A percentile compares a stretch with the other conserved stretches of the same genome.
Evolutionary conservation across 495 filamentous ascomycete genomes (phyloP).

Genomic region (Xylaria flabelliformis): DNA sequence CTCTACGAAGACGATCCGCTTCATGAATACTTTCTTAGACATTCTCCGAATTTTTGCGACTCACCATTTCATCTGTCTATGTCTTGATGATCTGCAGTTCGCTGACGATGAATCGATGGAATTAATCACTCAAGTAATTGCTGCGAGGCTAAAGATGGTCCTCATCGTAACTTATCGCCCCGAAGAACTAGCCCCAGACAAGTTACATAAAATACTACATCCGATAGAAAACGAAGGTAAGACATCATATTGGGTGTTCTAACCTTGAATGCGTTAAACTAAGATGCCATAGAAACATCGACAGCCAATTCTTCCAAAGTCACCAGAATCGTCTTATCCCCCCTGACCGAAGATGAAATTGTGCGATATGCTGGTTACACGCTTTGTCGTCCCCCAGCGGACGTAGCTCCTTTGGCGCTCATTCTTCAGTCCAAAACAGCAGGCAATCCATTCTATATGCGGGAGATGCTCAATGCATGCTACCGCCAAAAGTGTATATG

Average conservation of each 20-base stretch:
- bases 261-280: slow-evolving; percentile 36
- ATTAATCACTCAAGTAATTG: slow-evolving; percentile 75
- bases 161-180: slow-evolving; percentile 72
- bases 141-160: slow-evolving; percentile 74
- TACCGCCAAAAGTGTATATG: slow-evolving; percentile 85
- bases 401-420: slow-evolving; percentile 67
- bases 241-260: background rate
- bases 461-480: slow-evolving; percentile 88
- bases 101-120: slow-evolving; percentile 86
- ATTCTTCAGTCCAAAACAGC: slow-evolving; percentile 82
- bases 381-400: slow-evolving; percentile 65
- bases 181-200: slow-evolving; percentile 57
- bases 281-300: slow-evolving; percentile 49
- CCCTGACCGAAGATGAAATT: slow-evolving; percentile 76
- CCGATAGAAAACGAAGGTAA: slow-evolving; percentile 56
- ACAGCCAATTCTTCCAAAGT: slow-evolving; percentile 54
- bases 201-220: slow-evolving; percentile 53
- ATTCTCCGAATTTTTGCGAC: slow-evolving; percentile 79
- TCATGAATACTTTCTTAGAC: slow-evolving; percentile 84
- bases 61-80: slow-evolving; percentile 81
- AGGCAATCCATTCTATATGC: slow-evolving; percentile 87
- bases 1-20: slow-evolving; percentile 73
- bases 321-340: slow-evolving; percentile 68
- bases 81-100: slow-evolving; percentile 85
- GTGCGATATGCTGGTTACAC: slow-evolving; percentile 78